Conservation (phyloP, 106 monocot genomes). For the Dendrobium huoshanense region DNA sequence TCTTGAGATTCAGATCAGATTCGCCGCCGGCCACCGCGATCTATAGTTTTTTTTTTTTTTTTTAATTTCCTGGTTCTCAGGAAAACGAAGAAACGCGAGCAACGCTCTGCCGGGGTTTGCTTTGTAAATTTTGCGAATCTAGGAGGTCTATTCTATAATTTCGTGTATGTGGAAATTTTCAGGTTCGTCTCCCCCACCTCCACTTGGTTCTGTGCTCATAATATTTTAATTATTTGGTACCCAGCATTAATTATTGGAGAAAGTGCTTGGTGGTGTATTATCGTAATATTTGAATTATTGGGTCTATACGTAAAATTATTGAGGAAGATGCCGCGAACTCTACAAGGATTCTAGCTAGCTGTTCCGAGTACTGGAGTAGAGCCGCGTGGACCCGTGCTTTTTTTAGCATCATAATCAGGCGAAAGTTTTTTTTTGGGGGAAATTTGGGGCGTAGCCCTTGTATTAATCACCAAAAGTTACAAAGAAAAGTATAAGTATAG, state of each 20-base stretch:
- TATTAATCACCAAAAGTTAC: too few species aligned
- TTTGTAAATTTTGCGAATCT: background rate
- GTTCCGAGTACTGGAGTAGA: background rate
- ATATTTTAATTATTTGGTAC: background rate
- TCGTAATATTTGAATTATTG: background rate
- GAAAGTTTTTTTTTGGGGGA: too few species aligned
- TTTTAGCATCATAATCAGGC: background rate
- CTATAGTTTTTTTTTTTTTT: background rate
- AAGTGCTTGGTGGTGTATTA: background rate
- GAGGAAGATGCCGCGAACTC: too few species aligned
- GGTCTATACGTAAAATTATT: background rate
- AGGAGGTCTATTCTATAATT: background rate
- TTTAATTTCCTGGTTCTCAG: background rate
- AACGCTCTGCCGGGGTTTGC: background rate
- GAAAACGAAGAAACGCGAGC: too few species aligned
- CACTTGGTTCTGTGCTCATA: background rate
- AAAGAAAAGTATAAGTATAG: too few species aligned
- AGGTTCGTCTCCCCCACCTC: background rate
- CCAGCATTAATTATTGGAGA: background rate
- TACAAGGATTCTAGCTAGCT: too few species aligned
- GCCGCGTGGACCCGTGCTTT: background rate
- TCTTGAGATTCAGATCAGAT: background rate
- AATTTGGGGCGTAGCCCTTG: accelerated
- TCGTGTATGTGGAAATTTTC: background rate
- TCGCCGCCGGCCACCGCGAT: background rate